These are phyloP conservation scores for Fusarium sp. DNA, from an alignment of 2,329 filamentous ascomycete genomes.

Conservation along the genomic window DNA sequence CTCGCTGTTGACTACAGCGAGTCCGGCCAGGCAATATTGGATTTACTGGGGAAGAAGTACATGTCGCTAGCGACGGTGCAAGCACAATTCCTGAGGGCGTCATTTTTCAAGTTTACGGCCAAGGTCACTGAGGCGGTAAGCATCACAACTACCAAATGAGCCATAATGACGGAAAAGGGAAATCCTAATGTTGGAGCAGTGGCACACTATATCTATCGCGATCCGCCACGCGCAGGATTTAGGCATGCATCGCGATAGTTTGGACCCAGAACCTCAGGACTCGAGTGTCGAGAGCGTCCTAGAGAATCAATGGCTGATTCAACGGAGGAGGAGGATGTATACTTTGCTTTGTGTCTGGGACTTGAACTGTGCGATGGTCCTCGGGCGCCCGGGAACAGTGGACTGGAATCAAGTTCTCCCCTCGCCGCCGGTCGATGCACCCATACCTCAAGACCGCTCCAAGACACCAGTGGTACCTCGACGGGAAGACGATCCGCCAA, in stretches of 20 bases:
- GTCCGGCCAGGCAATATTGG: conserved; percentile 67
- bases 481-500: conserved; percentile 68
- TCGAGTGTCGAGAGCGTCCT: conserved; percentile 65
- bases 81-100: conserved; percentile 70
- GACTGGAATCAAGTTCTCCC: conserved; percentile 65
- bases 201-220: conserved; percentile 70
- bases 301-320: conserved; percentile 72
- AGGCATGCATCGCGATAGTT: conserved; percentile 69
- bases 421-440: conserved; percentile 68
- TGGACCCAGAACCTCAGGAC: conserved; percentile 66
- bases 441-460: conserved; percentile 63
- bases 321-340: conserved; percentile 71
- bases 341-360: conserved; percentile 68
- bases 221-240: conserved; percentile 76
- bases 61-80: conserved; percentile 71
- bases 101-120: conserved; percentile 72
- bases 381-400: conserved; percentile 71
- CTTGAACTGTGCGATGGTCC: conserved; percentile 66
- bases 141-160: neutral
- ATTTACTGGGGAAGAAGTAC: conserved; percentile 70
- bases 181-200: conserved; percentile 54
- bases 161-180: neutral
- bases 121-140: conserved; percentile 70
- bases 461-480: conserved; percentile 66
- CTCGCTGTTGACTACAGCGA: conserved; percentile 74